These are phyloP conservation scores for Calonectria ilicicola DNA, from an alignment of 2,329 filamentous ascomycete species.

Conservation along the genomic window DNA sequence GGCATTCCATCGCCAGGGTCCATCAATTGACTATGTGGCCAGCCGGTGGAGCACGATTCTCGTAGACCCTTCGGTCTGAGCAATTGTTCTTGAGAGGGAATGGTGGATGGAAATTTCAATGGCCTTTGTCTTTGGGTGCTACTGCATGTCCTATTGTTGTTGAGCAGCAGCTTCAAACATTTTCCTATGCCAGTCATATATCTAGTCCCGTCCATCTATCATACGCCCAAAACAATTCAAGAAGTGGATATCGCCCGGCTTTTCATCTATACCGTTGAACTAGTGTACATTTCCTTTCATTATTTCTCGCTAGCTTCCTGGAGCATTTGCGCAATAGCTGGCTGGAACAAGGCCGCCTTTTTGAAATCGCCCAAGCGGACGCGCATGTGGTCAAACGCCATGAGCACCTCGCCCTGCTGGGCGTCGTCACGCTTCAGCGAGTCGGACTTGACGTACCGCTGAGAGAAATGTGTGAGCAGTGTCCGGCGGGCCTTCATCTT, in stretches of 20 bases:
- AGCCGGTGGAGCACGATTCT: too few species aligned
- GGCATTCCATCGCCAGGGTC: background rate
- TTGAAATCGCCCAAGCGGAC: constrained; percentile 78
- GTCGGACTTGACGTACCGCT: constrained; percentile 83
- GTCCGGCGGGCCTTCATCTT: constrained; percentile 84
- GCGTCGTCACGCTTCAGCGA: constrained; percentile 50
- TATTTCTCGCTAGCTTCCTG: constrained; percentile 28
- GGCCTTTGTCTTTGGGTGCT: background rate
- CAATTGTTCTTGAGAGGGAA: background rate
- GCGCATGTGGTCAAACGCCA: constrained; percentile 85
- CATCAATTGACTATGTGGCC: too few species aligned
- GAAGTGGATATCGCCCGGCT: constrained; percentile 6
- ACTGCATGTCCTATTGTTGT: background rate
- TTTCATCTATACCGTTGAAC: constrained; percentile 2
- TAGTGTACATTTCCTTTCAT: constrained; percentile 20
- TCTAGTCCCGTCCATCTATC: background rate
- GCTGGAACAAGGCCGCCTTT: constrained; percentile 62
- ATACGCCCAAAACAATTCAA: background rate
- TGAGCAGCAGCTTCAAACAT: background rate
- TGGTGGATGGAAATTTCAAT: background rate
- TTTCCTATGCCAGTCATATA: background rate
- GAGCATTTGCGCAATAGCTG: constrained; percentile 38
- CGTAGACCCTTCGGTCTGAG: background rate
- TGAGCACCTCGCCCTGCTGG: constrained; percentile 62
- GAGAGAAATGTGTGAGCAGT: constrained; percentile 93